These are phyloP conservation scores for Aspergillus brunneoviolaceus DNA, from an alignment of 2,329 filamentous ascomycete genomes.

Conservation along the genomic window DNA sequence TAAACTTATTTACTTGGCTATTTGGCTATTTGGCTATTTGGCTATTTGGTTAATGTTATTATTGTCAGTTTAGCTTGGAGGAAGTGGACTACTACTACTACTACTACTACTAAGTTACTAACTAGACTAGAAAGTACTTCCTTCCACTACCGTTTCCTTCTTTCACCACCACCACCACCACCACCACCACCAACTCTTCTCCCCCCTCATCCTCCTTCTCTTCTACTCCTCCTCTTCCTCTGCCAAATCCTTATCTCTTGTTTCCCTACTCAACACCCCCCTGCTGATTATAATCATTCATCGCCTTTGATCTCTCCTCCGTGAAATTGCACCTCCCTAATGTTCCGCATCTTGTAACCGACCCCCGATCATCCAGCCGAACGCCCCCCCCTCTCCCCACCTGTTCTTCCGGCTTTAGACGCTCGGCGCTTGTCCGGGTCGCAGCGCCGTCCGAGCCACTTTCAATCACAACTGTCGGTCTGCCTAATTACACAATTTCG, in stretches of 20 bases:
- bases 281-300: background rate
- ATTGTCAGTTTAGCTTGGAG: too few relatives aligned
- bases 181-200: background rate
- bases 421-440: slow-evolving; percentile 7
- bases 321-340: too few relatives aligned
- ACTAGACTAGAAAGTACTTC: too few relatives aligned
- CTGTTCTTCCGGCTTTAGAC: slow-evolving; percentile 3
- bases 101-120: too few relatives aligned
- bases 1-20: background rate
- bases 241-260: too few relatives aligned
- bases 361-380: background rate
- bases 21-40: too few relatives aligned
- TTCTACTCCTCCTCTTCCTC: background rate
- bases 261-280: too few relatives aligned
- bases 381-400: slow-evolving; percentile 19
- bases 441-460: background rate
- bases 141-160: background rate
- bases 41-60: too few relatives aligned
- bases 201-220: background rate
- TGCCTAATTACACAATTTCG: background rate
- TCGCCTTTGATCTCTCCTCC: background rate
- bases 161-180: background rate
- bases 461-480: background rate
- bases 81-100: too few relatives aligned
- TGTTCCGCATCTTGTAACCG: background rate